A percentile compares a stretch with the other conserved stretches of the same genome.
These are phyloP conservation scores for Hypoxylon crocopeplum DNA, from an alignment of 495 filamentous ascomycete species.

Conservation along the genomic window DNA sequence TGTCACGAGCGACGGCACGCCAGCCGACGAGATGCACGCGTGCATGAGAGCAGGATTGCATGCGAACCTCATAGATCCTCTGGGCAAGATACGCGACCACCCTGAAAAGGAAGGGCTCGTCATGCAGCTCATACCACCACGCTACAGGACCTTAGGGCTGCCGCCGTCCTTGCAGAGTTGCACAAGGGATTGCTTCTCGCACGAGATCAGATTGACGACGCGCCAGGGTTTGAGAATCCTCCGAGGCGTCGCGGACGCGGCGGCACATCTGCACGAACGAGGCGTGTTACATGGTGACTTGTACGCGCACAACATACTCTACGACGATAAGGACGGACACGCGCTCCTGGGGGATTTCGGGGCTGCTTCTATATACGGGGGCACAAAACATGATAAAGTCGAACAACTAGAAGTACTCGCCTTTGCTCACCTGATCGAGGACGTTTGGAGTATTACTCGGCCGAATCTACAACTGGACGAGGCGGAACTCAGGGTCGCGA, in stretches of 20 bases:
- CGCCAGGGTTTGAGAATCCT: slow-evolving; percentile 44
- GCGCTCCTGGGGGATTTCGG: slow-evolving; percentile 53
- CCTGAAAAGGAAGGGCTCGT: slow-evolving; percentile 52
- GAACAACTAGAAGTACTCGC: slow-evolving; percentile 55
- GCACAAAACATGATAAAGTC: slow-evolving; percentile 20
- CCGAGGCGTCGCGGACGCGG: slow-evolving; percentile 47
- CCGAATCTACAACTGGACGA: slow-evolving; percentile 22
- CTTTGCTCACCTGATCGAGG: slow-evolving; percentile 53
- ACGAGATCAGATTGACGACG: slow-evolving; percentile 37
- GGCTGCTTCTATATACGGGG: slow-evolving; percentile 53
- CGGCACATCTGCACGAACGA: slow-evolving; percentile 48
- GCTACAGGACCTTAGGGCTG: slow-evolving; percentile 38
- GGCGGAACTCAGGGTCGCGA: slow-evolving; percentile 27
- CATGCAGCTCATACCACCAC: slow-evolving; percentile 43
- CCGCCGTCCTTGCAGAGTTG: slow-evolving; percentile 42
- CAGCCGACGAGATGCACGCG: slow-evolving; percentile 53
- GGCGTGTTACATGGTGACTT: slow-evolving; percentile 53
- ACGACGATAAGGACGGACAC: slow-evolving; percentile 44
- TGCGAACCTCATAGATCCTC: slow-evolving; percentile 51
- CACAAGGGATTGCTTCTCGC: slow-evolving; percentile 47
- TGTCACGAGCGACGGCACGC: slow-evolving; percentile 49
- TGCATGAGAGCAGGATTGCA: slow-evolving; percentile 51
- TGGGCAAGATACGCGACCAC: slow-evolving; percentile 51
- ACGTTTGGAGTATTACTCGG: slow-evolving; percentile 43
- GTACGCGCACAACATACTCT: slow-evolving; percentile 54